Percentiles rank a stretch among this genome's conserved stretches.
Evolutionary conservation across 108 stramenopile species (phyloP).

Genomic region (Conticribra guillardii): DNA sequence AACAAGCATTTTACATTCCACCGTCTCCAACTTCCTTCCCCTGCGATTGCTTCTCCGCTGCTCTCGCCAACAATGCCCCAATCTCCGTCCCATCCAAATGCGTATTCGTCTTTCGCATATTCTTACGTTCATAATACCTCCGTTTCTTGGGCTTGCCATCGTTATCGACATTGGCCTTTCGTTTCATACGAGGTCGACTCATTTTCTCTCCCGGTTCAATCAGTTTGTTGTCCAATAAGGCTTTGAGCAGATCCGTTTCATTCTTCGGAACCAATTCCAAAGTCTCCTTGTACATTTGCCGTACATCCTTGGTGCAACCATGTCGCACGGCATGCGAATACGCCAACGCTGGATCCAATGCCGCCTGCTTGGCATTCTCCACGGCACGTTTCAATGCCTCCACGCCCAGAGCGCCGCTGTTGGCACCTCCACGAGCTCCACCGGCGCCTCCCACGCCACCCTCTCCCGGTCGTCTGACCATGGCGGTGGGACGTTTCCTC

Average conservation of each 20-base stretch:
- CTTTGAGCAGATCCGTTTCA: constrained; percentile 64
- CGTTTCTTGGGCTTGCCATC: constrained; percentile 88
- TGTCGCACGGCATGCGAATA: constrained; percentile 82
- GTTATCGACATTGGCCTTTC: constrained; percentile 74
- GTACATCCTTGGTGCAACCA: constrained; percentile 87
- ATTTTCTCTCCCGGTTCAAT: constrained; percentile 79
- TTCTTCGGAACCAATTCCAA: constrained; percentile 56
- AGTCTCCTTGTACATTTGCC: constrained; percentile 77
- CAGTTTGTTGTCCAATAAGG: constrained; percentile 70
- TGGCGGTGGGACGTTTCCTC: constrained; percentile 57
- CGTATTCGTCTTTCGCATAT: constrained; percentile 87
- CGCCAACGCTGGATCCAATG: constrained; percentile 65
- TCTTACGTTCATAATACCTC: constrained; percentile 84
- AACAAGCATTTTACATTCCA: constrained; percentile 69
- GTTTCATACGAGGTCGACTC: constrained; percentile 72
- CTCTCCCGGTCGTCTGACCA: constrained; percentile 25
- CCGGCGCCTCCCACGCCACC: constrained; percentile 1
- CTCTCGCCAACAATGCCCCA: constrained; percentile 69
- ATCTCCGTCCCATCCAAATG: constrained; percentile 85
- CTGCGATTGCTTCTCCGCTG: constrained; percentile 76
- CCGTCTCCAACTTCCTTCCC: constrained; percentile 88
- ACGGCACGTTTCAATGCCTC: constrained; percentile 46
- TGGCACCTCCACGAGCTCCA: constrained; percentile 11
- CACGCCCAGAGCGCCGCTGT: constrained; percentile 12
- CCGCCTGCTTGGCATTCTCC: constrained; percentile 58